Base-by-base conservation (phyloP, 2,329 filamentous ascomycete genomes). In the Penicillium sp. region DNA sequence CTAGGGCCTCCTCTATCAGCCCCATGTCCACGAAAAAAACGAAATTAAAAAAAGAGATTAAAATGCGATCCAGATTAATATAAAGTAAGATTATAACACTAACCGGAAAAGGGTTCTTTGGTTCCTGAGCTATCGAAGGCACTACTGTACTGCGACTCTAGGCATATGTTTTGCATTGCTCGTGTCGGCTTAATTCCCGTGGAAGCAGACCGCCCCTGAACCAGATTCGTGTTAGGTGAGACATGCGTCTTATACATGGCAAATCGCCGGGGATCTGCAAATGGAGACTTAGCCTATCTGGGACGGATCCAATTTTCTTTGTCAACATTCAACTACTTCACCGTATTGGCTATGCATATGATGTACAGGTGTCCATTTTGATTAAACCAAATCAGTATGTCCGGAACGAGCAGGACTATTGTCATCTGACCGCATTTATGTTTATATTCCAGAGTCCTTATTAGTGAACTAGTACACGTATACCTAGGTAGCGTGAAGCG, bases 161-260 rank as follows among this genome's bases (percentile, higher is more conserved):
- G 59, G 59, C 49, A 26, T 24, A 64, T 65, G 59, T 61, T 64
- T 58, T 64, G 64, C 63, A 61, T 64, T 31, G 33, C 14, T 26
- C 46, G 24, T 56, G 50, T 52, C 44, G 42, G 49, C 24, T 37
- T 49, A 24, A 46, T 19, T 50, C 47, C 47, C 46, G 46, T 54
- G 26, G 51, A 49, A 48, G 52, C 52, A 47, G 27, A 39, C 26
- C 55, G 54, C 55, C 29, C 54, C 50, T 53, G 50, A 53, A 39
- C 33, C 37, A 13, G 21, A 56, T 56, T 59, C 49, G 53, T 55
- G 43, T 60, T 57, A 54, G 55, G 62, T 66, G 61, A 66, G 62
- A 66, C 64, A 66, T 63, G 44, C 44, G 45, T 55, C 56, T 37
- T 62, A 55, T 61, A 59, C 47, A 54, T 55, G 61, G 60, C 43